Conservation (phyloP, 441 rosid species). For the Oxalis stricta region DNA sequence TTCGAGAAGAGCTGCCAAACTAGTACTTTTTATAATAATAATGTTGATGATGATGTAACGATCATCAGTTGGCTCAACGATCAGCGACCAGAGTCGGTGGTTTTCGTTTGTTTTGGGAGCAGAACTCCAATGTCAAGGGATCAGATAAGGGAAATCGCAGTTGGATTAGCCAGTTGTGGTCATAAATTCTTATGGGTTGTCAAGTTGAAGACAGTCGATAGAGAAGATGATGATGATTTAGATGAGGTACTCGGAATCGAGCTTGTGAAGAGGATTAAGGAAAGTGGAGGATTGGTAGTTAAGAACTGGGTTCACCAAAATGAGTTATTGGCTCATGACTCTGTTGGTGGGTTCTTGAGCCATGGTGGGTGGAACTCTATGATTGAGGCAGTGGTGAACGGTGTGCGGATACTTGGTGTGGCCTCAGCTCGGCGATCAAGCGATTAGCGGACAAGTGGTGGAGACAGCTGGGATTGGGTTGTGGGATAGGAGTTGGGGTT, state of each 20-base stretch:
- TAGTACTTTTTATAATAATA: no score
- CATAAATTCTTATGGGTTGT: slow-evolving; percentile 12
- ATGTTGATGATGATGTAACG: not conserved
- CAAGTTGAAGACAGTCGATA: slow-evolving; percentile 5
- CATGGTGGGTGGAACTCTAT: slow-evolving; percentile 18
- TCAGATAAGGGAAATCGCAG: slow-evolving; percentile 12
- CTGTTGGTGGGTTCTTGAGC: slow-evolving; percentile 10
- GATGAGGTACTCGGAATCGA: slow-evolving; percentile 4
- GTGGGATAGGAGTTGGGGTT: slow-evolving; percentile 13
- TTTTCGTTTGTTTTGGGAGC: slow-evolving; percentile 17
- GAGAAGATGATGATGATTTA: slow-evolving; percentile 5
- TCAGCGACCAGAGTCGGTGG: slow-evolving; percentile 14
- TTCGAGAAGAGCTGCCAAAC: slow-evolving; percentile 9
- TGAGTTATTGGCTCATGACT: slow-evolving; percentile 9
- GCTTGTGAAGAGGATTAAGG: slow-evolving; percentile 1
- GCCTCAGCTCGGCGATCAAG: slow-evolving; percentile 16
- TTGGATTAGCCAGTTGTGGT: slow-evolving; percentile 12
- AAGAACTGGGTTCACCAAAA: slow-evolving; percentile 12
- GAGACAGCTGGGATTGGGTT: slow-evolving; percentile 10
- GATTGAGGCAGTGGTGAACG: slow-evolving; percentile 12
- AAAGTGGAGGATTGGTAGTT: slow-evolving; percentile 4
- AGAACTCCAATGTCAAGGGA: slow-evolving; percentile 3
- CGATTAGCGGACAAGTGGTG: slow-evolving; percentile 13
- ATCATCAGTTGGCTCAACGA: slow-evolving; percentile 16
- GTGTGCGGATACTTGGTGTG: slow-evolving; percentile 14